These are phyloP conservation scores for Malassezia japonica DNA, from an alignment of 1,284 basidiomycete species.

Conservation along the genomic window DNA sequence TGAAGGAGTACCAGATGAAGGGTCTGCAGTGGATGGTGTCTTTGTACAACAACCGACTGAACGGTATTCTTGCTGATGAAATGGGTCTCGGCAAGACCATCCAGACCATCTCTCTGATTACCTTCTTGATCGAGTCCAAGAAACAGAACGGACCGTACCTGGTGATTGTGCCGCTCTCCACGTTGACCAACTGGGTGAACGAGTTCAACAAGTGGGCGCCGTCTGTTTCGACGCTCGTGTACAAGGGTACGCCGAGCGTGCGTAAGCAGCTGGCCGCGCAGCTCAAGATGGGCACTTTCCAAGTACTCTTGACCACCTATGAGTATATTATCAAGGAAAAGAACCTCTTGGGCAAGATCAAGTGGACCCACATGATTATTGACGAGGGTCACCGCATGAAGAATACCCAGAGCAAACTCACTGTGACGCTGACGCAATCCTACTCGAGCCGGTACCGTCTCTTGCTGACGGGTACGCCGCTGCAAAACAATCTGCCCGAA, in stretches of 20 bases:
- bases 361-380: slow-evolving; percentile 49
- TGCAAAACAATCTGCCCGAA: slow-evolving; percentile 97
- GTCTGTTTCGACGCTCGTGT: slow-evolving; percentile 39
- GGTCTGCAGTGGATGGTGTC: slow-evolving; percentile 49
- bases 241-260: slow-evolving; percentile 45
- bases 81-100: slow-evolving; percentile 49
- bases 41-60: slow-evolving; percentile 48
- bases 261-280: slow-evolving; percentile 39
- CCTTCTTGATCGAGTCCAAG: slow-evolving; percentile 48
- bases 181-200: slow-evolving; percentile 48
- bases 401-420: slow-evolving; percentile 91
- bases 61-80: slow-evolving; percentile 48
- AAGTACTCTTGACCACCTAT: slow-evolving; percentile 47
- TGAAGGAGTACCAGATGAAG: slow-evolving; percentile 49
- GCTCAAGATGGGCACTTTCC: slow-evolving; percentile 41
- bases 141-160: slow-evolving; percentile 47
- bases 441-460: slow-evolving; percentile 89
- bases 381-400: slow-evolving; percentile 90
- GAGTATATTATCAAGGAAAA: slow-evolving; percentile 50
- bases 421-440: slow-evolving; percentile 81
- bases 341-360: slow-evolving; percentile 47
- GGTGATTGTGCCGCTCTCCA: slow-evolving; percentile 48
- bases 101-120: slow-evolving; percentile 48
- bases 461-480: slow-evolving; percentile 91
- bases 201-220: slow-evolving; percentile 49